Base-by-base conservation (phyloP, 2,329 filamentous ascomycete species). In the Aspergillus texensis region DNA sequence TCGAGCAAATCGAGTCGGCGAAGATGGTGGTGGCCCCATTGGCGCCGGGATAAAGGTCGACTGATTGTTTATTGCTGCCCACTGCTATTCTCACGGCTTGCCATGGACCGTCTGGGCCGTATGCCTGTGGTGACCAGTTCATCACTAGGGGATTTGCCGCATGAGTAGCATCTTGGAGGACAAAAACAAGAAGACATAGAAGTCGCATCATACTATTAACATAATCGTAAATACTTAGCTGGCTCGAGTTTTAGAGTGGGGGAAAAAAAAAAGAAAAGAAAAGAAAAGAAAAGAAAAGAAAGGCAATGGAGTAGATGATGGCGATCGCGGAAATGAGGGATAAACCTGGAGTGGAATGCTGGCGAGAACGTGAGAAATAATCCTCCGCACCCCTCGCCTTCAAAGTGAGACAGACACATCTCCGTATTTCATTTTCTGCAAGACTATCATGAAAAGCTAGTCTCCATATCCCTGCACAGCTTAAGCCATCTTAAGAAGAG, bases 31-130 rank as follows among this genome's bases (percentile, higher is more conserved):
- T 67, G 3, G 64, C 62, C 57, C 64, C 68, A 16, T 48, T 60
- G 34, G 57, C 67, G 0, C 67, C 67, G 0, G 70, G 70, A 56
- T 71, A 72, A 0, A 70, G 55, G 16, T 53, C 67, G 32, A 71
- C 34, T 0, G 28, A 3, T n/a, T 72, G 69, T 10, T 16, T 5
- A 41, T 62, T 62, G 21, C 55, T 65, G 6, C 72, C 72, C 14
- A 72, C 32, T 14, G 28, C 24, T 3, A 71, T 56, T 10, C 57
- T 58, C 2, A 73, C 67, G 6, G 71, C 71, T 10, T 73, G 69
- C 72, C 71, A 74, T 14, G 71, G 72, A 6, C 71, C 71, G 62
- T 74, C 71, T 1, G 69, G 69, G 12, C 69, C 70, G 59, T 69
- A 71, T 14, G 50, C 54, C 57, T 65, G 52, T 4, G 63, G 32